Conservation (phyloP, 306 rosid genomes). For the Dalbergia cultrata region DNA sequence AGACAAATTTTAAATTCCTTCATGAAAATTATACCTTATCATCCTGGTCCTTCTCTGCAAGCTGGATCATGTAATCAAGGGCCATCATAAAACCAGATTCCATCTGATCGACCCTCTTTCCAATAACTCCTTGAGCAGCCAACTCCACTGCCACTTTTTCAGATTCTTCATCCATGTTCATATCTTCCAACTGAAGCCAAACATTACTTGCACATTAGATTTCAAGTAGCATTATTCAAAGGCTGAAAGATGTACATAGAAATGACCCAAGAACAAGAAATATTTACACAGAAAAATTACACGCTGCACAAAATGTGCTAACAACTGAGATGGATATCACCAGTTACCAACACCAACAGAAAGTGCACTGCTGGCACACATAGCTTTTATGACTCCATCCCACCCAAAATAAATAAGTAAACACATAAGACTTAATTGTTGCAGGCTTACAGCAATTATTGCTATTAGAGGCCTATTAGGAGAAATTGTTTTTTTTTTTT, state of each 20-base stretch:
- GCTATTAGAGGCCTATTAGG: not conserved
- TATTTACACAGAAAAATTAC: constrained; percentile 1
- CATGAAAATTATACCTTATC: constrained; percentile 69
- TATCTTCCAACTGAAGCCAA: constrained; percentile 79
- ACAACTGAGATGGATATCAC: not conserved
- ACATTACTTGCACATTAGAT: not conserved
- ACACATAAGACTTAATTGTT: not conserved
- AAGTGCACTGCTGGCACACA: not conserved
- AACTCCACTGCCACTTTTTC: constrained; percentile 94
- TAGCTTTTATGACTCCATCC: not conserved
- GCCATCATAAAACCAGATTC: constrained; percentile 92
- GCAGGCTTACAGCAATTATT: not conserved
- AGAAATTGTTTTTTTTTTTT: no score
- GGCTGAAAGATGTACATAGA: not conserved
- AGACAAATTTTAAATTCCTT: constrained; percentile 9
- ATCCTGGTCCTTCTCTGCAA: constrained; percentile 83
- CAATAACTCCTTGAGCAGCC: constrained; percentile 97
- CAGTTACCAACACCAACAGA: not conserved
- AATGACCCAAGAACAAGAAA: constrained; percentile 13
- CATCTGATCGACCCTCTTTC: constrained; percentile 97
- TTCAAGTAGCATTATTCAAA: constrained; percentile 5
- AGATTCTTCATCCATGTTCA: constrained; percentile 85
- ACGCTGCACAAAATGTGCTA: not conserved
- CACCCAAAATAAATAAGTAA: not conserved
- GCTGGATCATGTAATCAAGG: constrained; percentile 91